phyloP scores from a whole-genome alignment of 768 basidiomycete genomes.

The Leccinellum albellum region DNA sequence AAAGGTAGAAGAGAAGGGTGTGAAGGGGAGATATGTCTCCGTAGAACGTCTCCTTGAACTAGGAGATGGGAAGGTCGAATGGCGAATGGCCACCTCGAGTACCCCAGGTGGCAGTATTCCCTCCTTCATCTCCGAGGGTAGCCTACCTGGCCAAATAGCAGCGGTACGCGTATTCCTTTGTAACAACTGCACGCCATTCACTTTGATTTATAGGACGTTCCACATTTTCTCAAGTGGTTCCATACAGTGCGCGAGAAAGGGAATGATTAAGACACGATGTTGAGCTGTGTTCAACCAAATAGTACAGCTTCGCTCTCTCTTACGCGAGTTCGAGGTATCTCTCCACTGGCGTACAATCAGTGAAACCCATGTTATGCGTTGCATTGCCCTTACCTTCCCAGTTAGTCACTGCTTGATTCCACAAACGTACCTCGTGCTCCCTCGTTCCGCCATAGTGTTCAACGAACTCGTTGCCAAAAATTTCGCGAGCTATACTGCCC shows the following conservation, averaged over 20 bases:
- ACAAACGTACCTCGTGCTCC: constrained; percentile 81
- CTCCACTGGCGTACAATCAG: constrained; percentile 52
- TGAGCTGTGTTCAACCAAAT: background rate
- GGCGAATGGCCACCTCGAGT: constrained; percentile 79
- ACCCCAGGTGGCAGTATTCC: constrained; percentile 70
- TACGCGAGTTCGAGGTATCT: constrained; percentile 82
- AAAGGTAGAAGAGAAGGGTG: constrained; percentile 59
- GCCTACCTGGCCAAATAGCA: constrained; percentile 61
- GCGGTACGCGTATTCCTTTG: constrained; percentile 35
- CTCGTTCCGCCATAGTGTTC: constrained; percentile 96
- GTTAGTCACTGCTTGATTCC: constrained; percentile 87
- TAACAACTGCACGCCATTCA: background rate
- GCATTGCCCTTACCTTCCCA: constrained; percentile 75
- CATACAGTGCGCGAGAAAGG: constrained; percentile 30
- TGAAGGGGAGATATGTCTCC: constrained; percentile 64
- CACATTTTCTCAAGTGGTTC: constrained; percentile 69
- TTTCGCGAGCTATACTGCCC: constrained; percentile 79
- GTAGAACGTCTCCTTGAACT: constrained; percentile 65
- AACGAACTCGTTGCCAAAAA: constrained; percentile 87
- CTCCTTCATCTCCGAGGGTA: constrained; percentile 55
- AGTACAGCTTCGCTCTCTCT: background rate
- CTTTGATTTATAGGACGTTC: constrained; percentile 53
- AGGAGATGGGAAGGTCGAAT: constrained; percentile 62
- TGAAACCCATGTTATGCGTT: background rate
- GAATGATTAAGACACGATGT: background rate